phyloP scores from a whole-genome alignment of 2,329 filamentous ascomycete genomes.

The Hypoxylon sp. region DNA sequence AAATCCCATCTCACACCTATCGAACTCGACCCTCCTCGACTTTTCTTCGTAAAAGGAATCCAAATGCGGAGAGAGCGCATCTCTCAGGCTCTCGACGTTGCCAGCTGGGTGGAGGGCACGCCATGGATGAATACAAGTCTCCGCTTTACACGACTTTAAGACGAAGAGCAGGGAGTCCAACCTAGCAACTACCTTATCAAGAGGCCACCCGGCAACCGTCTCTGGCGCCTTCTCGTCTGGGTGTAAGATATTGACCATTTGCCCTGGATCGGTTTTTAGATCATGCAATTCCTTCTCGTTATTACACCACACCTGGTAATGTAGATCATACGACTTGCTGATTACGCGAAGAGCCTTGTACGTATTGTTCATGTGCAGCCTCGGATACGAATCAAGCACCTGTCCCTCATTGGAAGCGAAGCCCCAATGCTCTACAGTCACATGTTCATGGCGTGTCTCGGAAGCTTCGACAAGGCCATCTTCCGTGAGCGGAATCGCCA shows the following conservation, averaged over 20 bases:
- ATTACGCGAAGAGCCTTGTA: conserved; percentile 69
- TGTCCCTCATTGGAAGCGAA: conserved; percentile 54
- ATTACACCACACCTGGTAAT: conserved; percentile 66
- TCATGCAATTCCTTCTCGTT: conserved; percentile 72
- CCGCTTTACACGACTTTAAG: conserved; percentile 65
- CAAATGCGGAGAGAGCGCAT: conserved; percentile 60
- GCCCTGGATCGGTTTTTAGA: conserved; percentile 55
- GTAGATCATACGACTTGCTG: conserved; percentile 64
- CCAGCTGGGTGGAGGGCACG: conserved; percentile 62
- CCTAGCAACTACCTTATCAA: conserved; percentile 57
- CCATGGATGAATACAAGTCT: conserved; percentile 64
- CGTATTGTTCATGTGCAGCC: conserved; percentile 61
- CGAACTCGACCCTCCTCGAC: conserved; percentile 61
- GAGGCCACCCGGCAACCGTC: conserved; percentile 46
- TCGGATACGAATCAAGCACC: conserved; percentile 49
- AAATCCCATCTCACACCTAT: conserved; percentile 65
- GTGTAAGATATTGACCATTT: conserved; percentile 58
- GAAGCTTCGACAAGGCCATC: conserved; percentile 34
- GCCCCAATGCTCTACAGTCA: conserved; percentile 65
- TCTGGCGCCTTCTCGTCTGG: conserved; percentile 48
- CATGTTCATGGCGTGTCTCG: conserved; percentile 61
- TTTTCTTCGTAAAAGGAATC: conserved; percentile 62
- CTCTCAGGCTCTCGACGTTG: conserved; percentile 60
- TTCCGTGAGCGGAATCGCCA: conserved; percentile 60
- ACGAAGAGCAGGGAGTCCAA: conserved; percentile 66